Conservation (phyloP, 768 basidiomycete genomes). For the Agaricus blazei region DNA sequence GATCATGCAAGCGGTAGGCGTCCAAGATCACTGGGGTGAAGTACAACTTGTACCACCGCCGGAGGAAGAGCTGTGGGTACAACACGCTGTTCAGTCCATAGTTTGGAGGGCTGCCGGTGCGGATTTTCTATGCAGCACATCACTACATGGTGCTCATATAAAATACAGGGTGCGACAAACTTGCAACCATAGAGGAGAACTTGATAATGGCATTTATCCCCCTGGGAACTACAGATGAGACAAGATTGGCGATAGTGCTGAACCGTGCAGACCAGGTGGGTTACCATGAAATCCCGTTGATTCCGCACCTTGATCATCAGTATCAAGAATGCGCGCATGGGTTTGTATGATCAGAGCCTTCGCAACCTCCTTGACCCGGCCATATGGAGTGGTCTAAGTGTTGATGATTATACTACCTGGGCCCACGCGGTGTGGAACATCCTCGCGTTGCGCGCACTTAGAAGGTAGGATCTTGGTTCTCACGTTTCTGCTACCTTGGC, state of each 20-base stretch:
- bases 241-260: conserved; percentile 51
- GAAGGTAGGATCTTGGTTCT: conserved; percentile 42
- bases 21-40: conserved; percentile 72
- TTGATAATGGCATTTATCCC: conserved; percentile 65
- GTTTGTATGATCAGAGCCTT: conserved; percentile 58
- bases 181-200: conserved; percentile 64
- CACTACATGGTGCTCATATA: conserved; percentile 8
- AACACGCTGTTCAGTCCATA: conserved; percentile 69
- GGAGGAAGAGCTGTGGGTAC: conserved; percentile 63
- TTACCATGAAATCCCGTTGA: not conserved
- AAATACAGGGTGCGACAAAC: conserved; percentile 53
- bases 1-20: conserved; percentile 57
- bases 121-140: conserved; percentile 8
- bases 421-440: conserved; percentile 76
- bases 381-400: conserved; percentile 63
- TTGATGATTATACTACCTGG: conserved; percentile 70
- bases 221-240: conserved; percentile 53
- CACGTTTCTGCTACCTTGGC: not conserved
- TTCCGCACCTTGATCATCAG: conserved; percentile 8
- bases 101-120: conserved; percentile 69
- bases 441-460: conserved; percentile 58
- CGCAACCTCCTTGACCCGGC: conserved; percentile 59
- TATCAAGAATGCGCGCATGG: conserved; percentile 61
- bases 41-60: conserved; percentile 40
- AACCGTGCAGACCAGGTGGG: conserved; percentile 67